Evolutionary conservation across 352 stramenopile species (phyloP).

Genomic region (Pelagophyceae sp.): DNA sequence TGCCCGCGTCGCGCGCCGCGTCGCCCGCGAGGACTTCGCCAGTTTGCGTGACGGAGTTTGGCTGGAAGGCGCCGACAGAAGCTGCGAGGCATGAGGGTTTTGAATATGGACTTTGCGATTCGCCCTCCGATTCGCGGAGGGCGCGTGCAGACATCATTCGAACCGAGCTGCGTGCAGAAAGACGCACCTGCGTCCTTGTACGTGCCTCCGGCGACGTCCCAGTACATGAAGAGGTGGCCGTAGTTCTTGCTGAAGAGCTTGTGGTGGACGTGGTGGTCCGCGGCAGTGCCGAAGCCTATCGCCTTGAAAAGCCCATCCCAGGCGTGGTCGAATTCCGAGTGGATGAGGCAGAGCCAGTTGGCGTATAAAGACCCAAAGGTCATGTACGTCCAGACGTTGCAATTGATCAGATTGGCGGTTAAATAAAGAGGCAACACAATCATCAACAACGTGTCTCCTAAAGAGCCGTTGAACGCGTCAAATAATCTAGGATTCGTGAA

Average conservation of each 20-base stretch:
- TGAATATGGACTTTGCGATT: too few species aligned
- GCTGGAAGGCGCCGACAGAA: too few species aligned
- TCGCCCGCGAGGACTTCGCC: too few species aligned
- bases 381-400: conserved; percentile 72
- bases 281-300: conserved; percentile 55
- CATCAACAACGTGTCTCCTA: conserved; percentile 60
- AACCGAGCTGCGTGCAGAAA: too few species aligned
- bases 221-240: conserved; percentile 71
- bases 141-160: too few species aligned
- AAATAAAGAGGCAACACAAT: conserved; percentile 60
- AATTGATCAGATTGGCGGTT: conserved; percentile 47
- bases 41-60: too few species aligned
- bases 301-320: conserved; percentile 55
- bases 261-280: conserved; percentile 73
- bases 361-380: conserved; percentile 61
- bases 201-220: conserved; percentile 48
- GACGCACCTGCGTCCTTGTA: conserved; percentile 38
- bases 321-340: conserved; percentile 59
- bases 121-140: too few species aligned
- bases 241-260: conserved; percentile 72
- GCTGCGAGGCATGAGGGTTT: too few species aligned
- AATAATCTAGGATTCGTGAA: conserved; percentile 69
- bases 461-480: conserved; percentile 65
- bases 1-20: too few species aligned
- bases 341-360: conserved; percentile 66